phyloP scores from a whole-genome alignment of 345 rosid species.

The Isatis tinctoria region DNA sequence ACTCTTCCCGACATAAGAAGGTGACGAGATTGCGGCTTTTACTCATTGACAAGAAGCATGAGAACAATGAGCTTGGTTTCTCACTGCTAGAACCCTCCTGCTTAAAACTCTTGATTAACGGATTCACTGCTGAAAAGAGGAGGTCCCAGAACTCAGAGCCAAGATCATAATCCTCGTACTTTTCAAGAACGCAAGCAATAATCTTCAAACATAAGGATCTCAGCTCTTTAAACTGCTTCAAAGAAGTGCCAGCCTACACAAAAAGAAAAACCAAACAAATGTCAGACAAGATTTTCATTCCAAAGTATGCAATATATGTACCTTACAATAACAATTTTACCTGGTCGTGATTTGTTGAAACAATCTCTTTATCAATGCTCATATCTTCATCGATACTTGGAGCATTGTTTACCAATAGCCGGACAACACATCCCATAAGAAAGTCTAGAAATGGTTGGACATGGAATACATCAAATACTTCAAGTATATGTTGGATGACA shows the following conservation, averaged over 20 bases:
- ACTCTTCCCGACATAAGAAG: conserved; percentile 51
- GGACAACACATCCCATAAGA: conserved; percentile 73
- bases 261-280: neutral
- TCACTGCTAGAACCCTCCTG: conserved; percentile 84
- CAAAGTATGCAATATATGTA: no score
- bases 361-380: conserved; percentile 24
- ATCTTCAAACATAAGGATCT: conserved; percentile 75
- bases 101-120: conserved; percentile 66
- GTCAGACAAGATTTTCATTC: neutral
- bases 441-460: conserved; percentile 64
- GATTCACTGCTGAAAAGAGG: conserved; percentile 60
- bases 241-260: conserved; percentile 42
- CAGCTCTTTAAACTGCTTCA: conserved; percentile 63
- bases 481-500: conserved; percentile 61
- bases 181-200: conserved; percentile 51
- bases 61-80: conserved; percentile 81
- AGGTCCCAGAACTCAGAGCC: conserved; percentile 74
- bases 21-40: conserved; percentile 56
- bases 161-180: conserved; percentile 70
- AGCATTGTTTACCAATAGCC: conserved; percentile 50
- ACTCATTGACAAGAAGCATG: conserved; percentile 90
- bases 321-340: conserved; percentile 32
- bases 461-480: conserved; percentile 60
- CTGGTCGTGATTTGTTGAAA: conserved; percentile 30
- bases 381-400: conserved; percentile 37